phyloP scores from a whole-genome alignment of 2,329 filamentous ascomycete genomes.

The Fusarium globosum region DNA sequence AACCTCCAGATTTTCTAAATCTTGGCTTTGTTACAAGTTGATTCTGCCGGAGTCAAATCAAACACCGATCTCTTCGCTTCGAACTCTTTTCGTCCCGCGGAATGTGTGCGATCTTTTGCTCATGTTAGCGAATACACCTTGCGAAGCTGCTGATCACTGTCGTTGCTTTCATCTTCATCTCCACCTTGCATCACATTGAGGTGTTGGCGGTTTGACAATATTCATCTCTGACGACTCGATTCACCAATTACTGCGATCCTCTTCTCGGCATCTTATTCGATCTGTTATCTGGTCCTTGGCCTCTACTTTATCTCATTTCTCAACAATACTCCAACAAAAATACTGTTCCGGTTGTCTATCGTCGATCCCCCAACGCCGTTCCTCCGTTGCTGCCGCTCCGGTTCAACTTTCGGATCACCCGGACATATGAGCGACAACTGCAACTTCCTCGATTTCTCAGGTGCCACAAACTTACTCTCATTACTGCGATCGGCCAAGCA shows the following conservation, averaged over 20 bases:
- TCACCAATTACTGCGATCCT: background rate
- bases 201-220: constrained; percentile 15
- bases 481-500: constrained; percentile 5
- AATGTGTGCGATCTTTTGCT: constrained; percentile 20
- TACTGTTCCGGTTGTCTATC: constrained; percentile 14
- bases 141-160: constrained; percentile 19
- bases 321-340: background rate
- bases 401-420: constrained; percentile 36
- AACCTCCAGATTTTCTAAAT: constrained; percentile 23
- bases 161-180: background rate
- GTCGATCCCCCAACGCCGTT: constrained; percentile 33
- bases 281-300: background rate
- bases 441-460: constrained; percentile 12
- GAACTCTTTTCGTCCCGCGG: constrained; percentile 3
- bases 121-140: constrained; percentile 2
- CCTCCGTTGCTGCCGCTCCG: constrained; percentile 29
- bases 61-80: background rate
- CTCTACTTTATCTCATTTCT: background rate
- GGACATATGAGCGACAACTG: constrained; percentile 20
- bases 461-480: constrained; percentile 10
- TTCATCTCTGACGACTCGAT: background rate
- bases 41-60: background rate
- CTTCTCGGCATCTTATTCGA: constrained; percentile 1
- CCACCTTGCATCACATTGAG: constrained; percentile 14
- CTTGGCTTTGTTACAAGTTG: background rate